Conservation (phyloP, 768 basidiomycete species). For the Paxillus involutus region DNA sequence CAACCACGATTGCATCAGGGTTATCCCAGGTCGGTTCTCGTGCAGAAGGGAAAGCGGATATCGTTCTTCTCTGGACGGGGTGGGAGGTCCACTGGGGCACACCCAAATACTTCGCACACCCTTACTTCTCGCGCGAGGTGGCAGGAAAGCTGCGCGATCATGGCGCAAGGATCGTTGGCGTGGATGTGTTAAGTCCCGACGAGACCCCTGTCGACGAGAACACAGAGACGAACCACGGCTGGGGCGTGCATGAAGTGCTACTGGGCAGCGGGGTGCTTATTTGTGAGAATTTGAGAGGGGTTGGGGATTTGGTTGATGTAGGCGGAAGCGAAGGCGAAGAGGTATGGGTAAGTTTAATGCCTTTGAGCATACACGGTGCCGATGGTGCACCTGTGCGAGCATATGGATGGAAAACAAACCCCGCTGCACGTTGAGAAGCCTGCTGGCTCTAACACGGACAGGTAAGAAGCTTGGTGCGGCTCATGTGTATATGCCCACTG, state of each 20-base stretch:
- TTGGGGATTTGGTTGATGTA: slow-evolving; percentile 39
- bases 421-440: not conserved
- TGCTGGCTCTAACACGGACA: too few relatives aligned
- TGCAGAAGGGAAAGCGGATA: slow-evolving; percentile 28
- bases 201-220: slow-evolving; percentile 40
- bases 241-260: slow-evolving; percentile 57
- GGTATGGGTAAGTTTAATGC: slow-evolving; percentile 54
- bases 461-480: too few relatives aligned
- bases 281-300: slow-evolving; percentile 66
- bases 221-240: slow-evolving; percentile 24
- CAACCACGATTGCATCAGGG: not conserved
- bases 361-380: slow-evolving; percentile 53
- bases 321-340: slow-evolving; percentile 16
- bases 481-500: too few relatives aligned
- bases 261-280: slow-evolving; percentile 65
- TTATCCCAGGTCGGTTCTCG: slow-evolving; percentile 23
- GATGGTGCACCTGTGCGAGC: slow-evolving; percentile 77
- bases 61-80: slow-evolving; percentile 63
- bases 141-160: slow-evolving; percentile 47
- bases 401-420: slow-evolving; percentile 46
- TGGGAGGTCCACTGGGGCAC: slow-evolving; percentile 62
- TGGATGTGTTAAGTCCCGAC: slow-evolving; percentile 70
- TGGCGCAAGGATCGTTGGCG: slow-evolving; percentile 58
- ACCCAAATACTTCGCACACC: slow-evolving; percentile 57
- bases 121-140: slow-evolving; percentile 55